Evolutionary conservation across 2,329 filamentous ascomycete genomes (phyloP).

Genomic region (Xylariaceae sp.): DNA sequence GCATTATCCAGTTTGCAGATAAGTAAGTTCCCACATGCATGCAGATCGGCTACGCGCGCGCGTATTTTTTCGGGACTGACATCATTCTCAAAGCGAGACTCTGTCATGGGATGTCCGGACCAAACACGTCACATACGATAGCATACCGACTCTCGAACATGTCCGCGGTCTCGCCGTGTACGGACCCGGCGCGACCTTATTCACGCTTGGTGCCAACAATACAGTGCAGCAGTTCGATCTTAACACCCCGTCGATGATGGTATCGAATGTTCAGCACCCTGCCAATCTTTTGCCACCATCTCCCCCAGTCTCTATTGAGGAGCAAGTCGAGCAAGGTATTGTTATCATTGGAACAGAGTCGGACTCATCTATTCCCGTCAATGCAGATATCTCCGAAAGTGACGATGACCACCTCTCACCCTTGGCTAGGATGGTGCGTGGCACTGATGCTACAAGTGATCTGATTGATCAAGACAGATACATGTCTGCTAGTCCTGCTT

Average conservation of each 20-base stretch:
- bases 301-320: slow-evolving; percentile 76
- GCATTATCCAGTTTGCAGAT: slow-evolving; percentile 88
- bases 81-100: slow-evolving; percentile 63
- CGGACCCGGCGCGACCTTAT: slow-evolving; percentile 84
- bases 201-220: slow-evolving; percentile 82
- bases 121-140: slow-evolving; percentile 91
- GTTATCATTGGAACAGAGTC: slow-evolving; percentile 52
- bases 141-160: slow-evolving; percentile 78
- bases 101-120: slow-evolving; percentile 96
- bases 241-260: slow-evolving; percentile 74
- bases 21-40: slow-evolving; percentile 57
- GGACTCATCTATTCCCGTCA: slow-evolving; percentile 52
- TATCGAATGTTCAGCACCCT: slow-evolving; percentile 82
- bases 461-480: slow-evolving; percentile 56
- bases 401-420: slow-evolving; percentile 77
- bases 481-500: slow-evolving; percentile 63
- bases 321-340: slow-evolving; percentile 54
- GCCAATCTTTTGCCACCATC: slow-evolving; percentile 75
- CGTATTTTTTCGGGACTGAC: slow-evolving; percentile 36
- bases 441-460: slow-evolving; percentile 60
- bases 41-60: slow-evolving; percentile 41
- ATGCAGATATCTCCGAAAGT: slow-evolving; percentile 62
- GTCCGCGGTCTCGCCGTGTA: slow-evolving; percentile 82
- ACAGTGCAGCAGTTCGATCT: slow-evolving; percentile 95
- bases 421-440: slow-evolving; percentile 68